phyloP scores from a whole-genome alignment of 768 basidiomycete genomes.

The Tylopilus balloui region DNA sequence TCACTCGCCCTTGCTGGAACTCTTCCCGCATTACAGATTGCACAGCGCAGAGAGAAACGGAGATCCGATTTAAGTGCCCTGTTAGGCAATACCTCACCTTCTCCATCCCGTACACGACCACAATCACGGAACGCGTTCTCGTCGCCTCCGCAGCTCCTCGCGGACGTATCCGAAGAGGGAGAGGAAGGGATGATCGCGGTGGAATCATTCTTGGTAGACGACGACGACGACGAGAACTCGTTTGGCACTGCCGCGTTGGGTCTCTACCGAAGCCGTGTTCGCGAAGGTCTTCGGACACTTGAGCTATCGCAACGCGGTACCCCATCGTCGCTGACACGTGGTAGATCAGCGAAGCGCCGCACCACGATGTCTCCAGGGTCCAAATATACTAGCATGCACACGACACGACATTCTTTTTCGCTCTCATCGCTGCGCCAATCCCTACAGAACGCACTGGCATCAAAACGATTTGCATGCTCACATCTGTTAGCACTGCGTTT shows the following conservation, averaged over 20 bases:
- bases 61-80: slow-evolving; percentile 52
- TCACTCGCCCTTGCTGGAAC: slow-evolving; percentile 46
- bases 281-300: slow-evolving; percentile 48
- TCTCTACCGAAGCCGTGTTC: slow-evolving; percentile 50
- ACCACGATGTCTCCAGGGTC: slow-evolving; percentile 45
- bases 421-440: slow-evolving; percentile 56
- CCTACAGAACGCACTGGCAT: slow-evolving; percentile 61
- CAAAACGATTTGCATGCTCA: slow-evolving; percentile 74
- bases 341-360: slow-evolving; percentile 14
- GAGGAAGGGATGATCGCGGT: slow-evolving; percentile 28
- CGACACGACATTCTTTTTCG: slow-evolving; percentile 61
- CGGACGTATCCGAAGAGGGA: slow-evolving; percentile 42
- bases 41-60: slow-evolving; percentile 48
- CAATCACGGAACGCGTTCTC: slow-evolving; percentile 41
- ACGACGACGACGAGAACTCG: slow-evolving; percentile 28
- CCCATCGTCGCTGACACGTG: slow-evolving; percentile 14
- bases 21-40: slow-evolving; percentile 32
- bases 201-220: slow-evolving; percentile 18
- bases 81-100: slow-evolving; percentile 31
- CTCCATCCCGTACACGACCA: slow-evolving; percentile 26
- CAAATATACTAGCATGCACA: slow-evolving; percentile 58
- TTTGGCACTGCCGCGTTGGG: slow-evolving; percentile 65
- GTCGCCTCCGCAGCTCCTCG: slow-evolving; percentile 29
- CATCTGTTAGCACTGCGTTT: slow-evolving; percentile 80
- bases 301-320: slow-evolving; percentile 29